Percentiles rank a stretch among this genome's conserved stretches.
phyloP scores from a whole-genome alignment of 2,329 filamentous ascomycete species.

The Aureobasidium sp. region DNA sequence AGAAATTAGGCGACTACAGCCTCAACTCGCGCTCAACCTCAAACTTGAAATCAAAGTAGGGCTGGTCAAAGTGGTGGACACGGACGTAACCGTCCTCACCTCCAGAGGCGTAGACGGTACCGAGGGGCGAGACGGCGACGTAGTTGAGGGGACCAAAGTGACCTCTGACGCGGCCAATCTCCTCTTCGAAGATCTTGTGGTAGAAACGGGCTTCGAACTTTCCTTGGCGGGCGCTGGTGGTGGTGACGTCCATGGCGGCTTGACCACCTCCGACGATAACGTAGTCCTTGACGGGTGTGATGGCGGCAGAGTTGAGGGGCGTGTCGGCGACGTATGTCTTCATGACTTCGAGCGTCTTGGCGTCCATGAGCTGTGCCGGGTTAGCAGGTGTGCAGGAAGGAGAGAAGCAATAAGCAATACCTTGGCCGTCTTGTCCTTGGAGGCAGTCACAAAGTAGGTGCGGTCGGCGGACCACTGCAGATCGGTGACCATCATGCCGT shows the following conservation, averaged over 20 bases:
- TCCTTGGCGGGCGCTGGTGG: constrained; percentile 85
- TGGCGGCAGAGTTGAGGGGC: constrained; percentile 89
- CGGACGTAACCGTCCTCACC: constrained; percentile 98
- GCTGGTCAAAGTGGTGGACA: constrained; percentile 97
- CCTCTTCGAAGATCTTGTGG: constrained; percentile 99
- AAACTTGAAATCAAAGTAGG: constrained; percentile 97
- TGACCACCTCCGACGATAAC: constrained; percentile 97
- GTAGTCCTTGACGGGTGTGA: constrained; percentile 94
- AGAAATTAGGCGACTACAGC: constrained; percentile 14
- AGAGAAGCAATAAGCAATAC: constrained; percentile 38
- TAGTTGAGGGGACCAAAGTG: constrained; percentile 98
- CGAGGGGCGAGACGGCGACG: constrained; percentile 84
- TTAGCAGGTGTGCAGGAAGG: neutral
- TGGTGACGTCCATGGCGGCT: constrained; percentile 98
- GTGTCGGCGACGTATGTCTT: constrained; percentile 93
- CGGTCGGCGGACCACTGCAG: constrained; percentile 91
- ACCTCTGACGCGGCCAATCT: constrained; percentile 92
- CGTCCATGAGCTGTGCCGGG: constrained; percentile 61
- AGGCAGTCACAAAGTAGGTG: constrained; percentile 96
- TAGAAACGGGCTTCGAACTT: constrained; percentile 99
- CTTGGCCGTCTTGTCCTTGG: constrained; percentile 96
- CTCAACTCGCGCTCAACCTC: constrained; percentile 83
- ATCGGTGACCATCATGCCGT: constrained; percentile 76
- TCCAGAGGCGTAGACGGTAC: constrained; percentile 87
- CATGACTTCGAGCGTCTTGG: constrained; percentile 79